These are phyloP conservation scores for Wickerhamomyces sydowiorum DNA, from an alignment of 805 yeast species.

Conservation along the genomic window DNA sequence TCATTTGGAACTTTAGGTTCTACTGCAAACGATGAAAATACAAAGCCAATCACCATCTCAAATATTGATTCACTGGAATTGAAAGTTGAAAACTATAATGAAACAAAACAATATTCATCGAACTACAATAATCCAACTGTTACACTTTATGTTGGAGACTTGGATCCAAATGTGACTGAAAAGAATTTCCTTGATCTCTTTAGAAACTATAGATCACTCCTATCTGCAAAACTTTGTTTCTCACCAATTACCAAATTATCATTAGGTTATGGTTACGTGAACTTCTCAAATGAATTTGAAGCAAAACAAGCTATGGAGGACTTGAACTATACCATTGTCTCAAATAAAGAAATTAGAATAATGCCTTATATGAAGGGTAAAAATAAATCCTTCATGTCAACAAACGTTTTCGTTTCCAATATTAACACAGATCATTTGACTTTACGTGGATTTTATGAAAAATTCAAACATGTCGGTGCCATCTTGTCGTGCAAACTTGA, in stretches of 20 bases:
- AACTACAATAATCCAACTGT: constrained; percentile 1
- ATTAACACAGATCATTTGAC: constrained; percentile 29
- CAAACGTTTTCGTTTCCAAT: constrained; percentile 45
- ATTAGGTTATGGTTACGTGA: constrained; percentile 70
- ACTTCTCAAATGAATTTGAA: constrained; percentile 43
- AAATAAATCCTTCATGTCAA: constrained; percentile 33
- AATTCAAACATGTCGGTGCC: constrained; percentile 42
- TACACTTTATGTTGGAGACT: constrained; percentile 59
- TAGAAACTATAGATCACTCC: constrained; percentile 35
- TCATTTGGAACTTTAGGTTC: constrained; percentile 12
- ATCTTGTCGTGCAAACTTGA: constrained; percentile 37
- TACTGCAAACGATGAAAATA: constrained; percentile 3
- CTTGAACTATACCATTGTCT: constrained; percentile 42
- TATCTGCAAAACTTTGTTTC: constrained; percentile 56
- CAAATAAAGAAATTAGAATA: constrained; percentile 42
- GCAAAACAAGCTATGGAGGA: constrained; percentile 53
- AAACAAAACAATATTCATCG: not conserved
- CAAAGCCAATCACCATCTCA: not conserved
- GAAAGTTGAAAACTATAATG: not conserved
- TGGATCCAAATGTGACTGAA: constrained; percentile 46
- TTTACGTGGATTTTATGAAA: constrained; percentile 41
- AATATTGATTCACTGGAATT: constrained; percentile 11
- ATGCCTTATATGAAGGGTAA: constrained; percentile 50
- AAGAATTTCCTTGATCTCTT: constrained; percentile 40
- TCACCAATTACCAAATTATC: constrained; percentile 49